Percentiles rank a stretch among this genome's conserved stretches.
phyloP scores from a whole-genome alignment of 306 rosid species.

The Cotoneaster glaucophyllus region DNA sequence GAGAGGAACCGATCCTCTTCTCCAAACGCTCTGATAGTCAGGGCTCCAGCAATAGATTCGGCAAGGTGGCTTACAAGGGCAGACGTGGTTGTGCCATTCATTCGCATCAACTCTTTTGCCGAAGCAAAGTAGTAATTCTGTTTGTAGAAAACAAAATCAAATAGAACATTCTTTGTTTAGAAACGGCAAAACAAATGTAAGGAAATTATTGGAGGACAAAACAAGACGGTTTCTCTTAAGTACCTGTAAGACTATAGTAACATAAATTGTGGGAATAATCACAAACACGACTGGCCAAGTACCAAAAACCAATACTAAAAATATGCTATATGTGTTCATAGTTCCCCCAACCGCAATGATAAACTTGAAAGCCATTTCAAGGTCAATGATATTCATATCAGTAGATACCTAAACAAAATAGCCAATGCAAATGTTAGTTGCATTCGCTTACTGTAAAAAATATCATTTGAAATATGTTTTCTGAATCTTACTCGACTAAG shows the following conservation, averaged over 20 bases:
- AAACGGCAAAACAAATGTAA: background rate
- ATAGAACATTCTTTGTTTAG: background rate
- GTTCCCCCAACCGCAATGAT: constrained; percentile 12
- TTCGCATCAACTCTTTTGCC: constrained; percentile 30
- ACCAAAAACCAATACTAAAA: constrained; percentile 30
- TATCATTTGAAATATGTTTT: background rate
- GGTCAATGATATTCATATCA: constrained; percentile 45
- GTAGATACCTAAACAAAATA: constrained; percentile 35
- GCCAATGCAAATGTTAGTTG: background rate
- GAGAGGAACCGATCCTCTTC: constrained; percentile 17
- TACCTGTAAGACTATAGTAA: constrained; percentile 44
- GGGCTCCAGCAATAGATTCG: constrained; percentile 22
- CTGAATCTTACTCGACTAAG: constrained; percentile 44
- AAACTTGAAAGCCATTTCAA: constrained; percentile 33
- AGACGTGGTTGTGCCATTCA: constrained; percentile 29
- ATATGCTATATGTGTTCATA: constrained; percentile 10
- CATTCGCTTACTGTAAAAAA: background rate
- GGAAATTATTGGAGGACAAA: background rate
- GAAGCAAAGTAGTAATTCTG: constrained; percentile 20
- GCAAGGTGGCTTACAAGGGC: constrained; percentile 23
- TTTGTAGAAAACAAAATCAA: background rate
- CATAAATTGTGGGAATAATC: constrained; percentile 34
- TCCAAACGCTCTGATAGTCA: constrained; percentile 26
- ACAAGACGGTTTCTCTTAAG: background rate
- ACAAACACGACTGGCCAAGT: constrained; percentile 54